Conservation (phyloP, 2,329 filamentous ascomycete genomes). For the Colletotrichum navitas region DNA sequence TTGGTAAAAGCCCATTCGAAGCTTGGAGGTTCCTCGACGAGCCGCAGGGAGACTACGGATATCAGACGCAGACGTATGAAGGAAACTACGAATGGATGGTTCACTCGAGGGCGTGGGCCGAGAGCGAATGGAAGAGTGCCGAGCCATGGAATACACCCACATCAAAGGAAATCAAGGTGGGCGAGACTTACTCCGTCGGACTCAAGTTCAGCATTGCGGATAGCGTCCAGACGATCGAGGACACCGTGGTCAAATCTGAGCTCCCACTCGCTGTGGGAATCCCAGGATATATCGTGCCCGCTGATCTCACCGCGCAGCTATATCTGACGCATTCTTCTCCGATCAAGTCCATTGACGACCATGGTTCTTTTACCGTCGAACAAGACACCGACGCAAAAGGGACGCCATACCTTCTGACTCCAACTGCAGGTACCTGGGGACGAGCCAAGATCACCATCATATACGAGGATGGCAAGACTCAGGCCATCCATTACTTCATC, state of each 20-base stretch:
- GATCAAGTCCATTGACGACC: slow-evolving; percentile 55
- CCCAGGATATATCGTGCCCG: slow-evolving; percentile 67
- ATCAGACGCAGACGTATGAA: slow-evolving; percentile 69
- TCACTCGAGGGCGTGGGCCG: slow-evolving; percentile 65
- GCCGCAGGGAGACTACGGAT: slow-evolving; percentile 54
- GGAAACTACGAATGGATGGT: slow-evolving; percentile 73
- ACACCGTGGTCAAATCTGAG: slow-evolving; percentile 56
- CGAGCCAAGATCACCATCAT: slow-evolving; percentile 60
- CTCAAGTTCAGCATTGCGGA: slow-evolving; percentile 63
- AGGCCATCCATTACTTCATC: slow-evolving; percentile 69
- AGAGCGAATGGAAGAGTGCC: slow-evolving; percentile 64
- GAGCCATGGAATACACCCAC: slow-evolving; percentile 68
- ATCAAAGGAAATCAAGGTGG: slow-evolving; percentile 58
- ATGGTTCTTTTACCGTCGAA: slow-evolving; percentile 50
- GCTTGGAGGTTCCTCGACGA: slow-evolving; percentile 67
- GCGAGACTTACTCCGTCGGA: slow-evolving; percentile 61
- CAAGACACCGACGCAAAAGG: slow-evolving; percentile 32
- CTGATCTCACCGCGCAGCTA: slow-evolving; percentile 60
- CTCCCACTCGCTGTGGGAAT: slow-evolving; percentile 64
- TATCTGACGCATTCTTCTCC: slow-evolving; percentile 57
- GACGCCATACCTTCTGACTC: slow-evolving; percentile 56
- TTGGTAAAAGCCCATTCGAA: slow-evolving; percentile 61
- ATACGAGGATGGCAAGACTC: slow-evolving; percentile 61
- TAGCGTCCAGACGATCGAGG: slow-evolving; percentile 60
- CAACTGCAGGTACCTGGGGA: slow-evolving; percentile 61